phyloP scores from a whole-genome alignment of 805 yeast genomes.

The Barnettozyma pratensis region DNA sequence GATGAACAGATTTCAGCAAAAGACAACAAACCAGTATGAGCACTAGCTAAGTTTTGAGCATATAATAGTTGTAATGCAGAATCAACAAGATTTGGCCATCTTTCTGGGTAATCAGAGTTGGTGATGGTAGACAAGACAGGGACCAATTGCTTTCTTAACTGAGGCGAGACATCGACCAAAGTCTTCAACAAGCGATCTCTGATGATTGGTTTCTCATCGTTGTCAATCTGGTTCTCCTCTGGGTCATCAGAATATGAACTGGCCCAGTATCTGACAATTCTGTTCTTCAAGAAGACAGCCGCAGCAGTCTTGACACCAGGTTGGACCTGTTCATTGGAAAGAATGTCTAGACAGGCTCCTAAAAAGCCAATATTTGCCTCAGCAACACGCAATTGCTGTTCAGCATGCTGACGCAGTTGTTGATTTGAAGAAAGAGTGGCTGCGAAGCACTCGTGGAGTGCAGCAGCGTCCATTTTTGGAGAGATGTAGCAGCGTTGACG shows the following conservation, averaged over 20 bases:
- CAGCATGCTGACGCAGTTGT: conserved; percentile 60
- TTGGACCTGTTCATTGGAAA: conserved; percentile 47
- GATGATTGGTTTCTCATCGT: conserved; percentile 70
- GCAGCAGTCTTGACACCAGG: conserved; percentile 60
- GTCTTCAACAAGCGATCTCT: conserved; percentile 65
- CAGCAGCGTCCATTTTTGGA: conserved; percentile 56
- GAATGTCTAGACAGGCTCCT: conserved; percentile 76
- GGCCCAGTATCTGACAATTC: conserved; percentile 61
- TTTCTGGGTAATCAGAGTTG: conserved; percentile 40
- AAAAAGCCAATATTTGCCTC: conserved; percentile 65
- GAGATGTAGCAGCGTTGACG: neutral
- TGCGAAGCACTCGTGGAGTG: conserved; percentile 68
- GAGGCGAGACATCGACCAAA: conserved; percentile 42
- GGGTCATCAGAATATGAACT: conserved; percentile 23
- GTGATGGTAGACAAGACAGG: conserved; percentile 53
- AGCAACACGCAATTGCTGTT: conserved; percentile 54
- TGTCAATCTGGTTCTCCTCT: conserved; percentile 39
- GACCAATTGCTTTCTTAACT: conserved; percentile 37
- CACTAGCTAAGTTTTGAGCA: conserved; percentile 35
- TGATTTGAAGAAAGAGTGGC: conserved; percentile 73
- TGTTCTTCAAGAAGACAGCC: conserved; percentile 79
- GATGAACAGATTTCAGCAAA: conserved; percentile 64
- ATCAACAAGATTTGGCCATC: conserved; percentile 53
- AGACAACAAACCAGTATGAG: conserved; percentile 65
- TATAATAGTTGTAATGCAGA: conserved; percentile 41